These are phyloP conservation scores for Ilex aquifolium DNA, from an alignment of 257 asterid species.

Conservation along the genomic window DNA sequence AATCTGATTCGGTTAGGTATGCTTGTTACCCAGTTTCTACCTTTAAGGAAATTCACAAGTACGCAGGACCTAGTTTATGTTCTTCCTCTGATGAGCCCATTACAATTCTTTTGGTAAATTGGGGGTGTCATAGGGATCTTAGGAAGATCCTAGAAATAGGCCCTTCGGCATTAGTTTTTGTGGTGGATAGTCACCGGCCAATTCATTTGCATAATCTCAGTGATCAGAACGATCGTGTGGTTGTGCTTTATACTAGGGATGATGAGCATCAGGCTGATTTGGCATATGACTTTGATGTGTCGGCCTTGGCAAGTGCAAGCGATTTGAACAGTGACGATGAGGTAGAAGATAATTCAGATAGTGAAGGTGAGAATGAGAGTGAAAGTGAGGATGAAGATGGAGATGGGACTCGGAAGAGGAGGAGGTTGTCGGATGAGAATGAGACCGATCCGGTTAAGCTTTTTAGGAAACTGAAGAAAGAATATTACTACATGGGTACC, in stretches of 20 bases:
- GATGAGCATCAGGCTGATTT: conserved; percentile 83
- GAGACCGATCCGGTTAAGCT: conserved; percentile 61
- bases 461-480: conserved; percentile 63
- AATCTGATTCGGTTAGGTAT: conserved; percentile 89
- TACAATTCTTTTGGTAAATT: conserved; percentile 76
- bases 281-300: conserved; percentile 74
- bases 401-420: conserved; percentile 53
- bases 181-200: conserved; percentile 95
- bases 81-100: conserved; percentile 50
- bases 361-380: conserved; percentile 58
- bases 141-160: conserved; percentile 54
- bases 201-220: conserved; percentile 89
- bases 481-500: conserved; percentile 81
- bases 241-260: conserved; percentile 75
- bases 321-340: conserved; percentile 83
- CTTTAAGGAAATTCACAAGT: conserved; percentile 82
- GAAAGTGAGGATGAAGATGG: conserved; percentile 56
- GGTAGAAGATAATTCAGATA: conserved; percentile 59
- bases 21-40: conserved; percentile 96
- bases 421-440: conserved; percentile 39
- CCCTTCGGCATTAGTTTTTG: conserved; percentile 63
- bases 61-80: conserved; percentile 54
- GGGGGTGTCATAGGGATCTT: conserved; percentile 99
- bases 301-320: conserved; percentile 79
- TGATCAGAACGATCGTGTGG: conserved; percentile 63